These are phyloP conservation scores for Geotrichum carabidarum DNA, from an alignment of 1,139 yeast species.

Conservation along the genomic window DNA sequence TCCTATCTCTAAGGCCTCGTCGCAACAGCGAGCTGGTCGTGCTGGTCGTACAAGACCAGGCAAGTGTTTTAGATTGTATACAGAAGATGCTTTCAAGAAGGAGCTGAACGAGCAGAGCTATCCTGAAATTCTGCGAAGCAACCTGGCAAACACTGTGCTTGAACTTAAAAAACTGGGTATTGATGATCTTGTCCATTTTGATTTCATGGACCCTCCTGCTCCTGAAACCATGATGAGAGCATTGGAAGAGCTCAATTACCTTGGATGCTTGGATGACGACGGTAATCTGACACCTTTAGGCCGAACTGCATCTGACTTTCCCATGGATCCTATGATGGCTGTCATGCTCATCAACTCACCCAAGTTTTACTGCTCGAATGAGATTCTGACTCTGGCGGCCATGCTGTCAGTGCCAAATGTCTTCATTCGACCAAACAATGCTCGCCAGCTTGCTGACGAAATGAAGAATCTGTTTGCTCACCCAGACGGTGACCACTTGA, in stretches of 20 bases:
- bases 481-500: constrained; percentile 92
- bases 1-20: constrained; percentile 94
- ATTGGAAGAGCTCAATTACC: constrained; percentile 84
- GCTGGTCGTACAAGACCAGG: constrained; percentile 99
- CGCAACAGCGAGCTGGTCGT: constrained; percentile 99
- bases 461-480: constrained; percentile 84
- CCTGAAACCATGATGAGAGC: constrained; percentile 99
- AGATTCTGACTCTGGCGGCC: constrained; percentile 81
- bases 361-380: constrained; percentile 80
- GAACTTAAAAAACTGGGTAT: constrained; percentile 90
- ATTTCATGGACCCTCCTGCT: constrained; percentile 99
- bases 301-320: constrained; percentile 84
- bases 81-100: constrained; percentile 93
- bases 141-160: constrained; percentile 84
- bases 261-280: constrained; percentile 85
- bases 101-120: constrained; percentile 92
- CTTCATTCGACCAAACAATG: constrained; percentile 88
- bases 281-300: constrained; percentile 89
- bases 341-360: constrained; percentile 87
- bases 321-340: constrained; percentile 92
- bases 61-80: constrained; percentile 90
- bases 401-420: constrained; percentile 88
- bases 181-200: constrained; percentile 94
- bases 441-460: constrained; percentile 88
- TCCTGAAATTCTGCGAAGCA: constrained; percentile 90